These are phyloP conservation scores for Fusarium paranaense DNA, from an alignment of 2,329 filamentous ascomycete genomes.

Conservation along the genomic window DNA sequence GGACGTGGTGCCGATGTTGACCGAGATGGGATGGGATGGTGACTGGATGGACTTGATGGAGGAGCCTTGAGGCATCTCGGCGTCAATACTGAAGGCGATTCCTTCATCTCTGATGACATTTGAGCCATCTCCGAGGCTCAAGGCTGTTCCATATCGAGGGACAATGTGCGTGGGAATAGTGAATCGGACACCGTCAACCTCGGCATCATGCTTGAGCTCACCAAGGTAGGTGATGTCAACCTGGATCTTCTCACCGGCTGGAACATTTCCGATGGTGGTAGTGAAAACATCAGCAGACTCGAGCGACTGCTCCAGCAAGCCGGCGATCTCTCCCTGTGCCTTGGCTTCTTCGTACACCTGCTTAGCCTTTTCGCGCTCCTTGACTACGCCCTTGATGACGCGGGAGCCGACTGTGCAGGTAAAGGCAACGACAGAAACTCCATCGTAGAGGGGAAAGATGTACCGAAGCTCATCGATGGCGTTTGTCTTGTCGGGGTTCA, in stretches of 20 bases:
- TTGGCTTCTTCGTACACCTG: conserved; percentile 70
- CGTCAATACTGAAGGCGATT: conserved; percentile 50
- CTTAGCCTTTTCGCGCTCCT: conserved; percentile 72
- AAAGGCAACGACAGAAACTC: conserved; percentile 76
- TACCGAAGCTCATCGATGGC: conserved; percentile 66
- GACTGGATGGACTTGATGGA: conserved; percentile 73
- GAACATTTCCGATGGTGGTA: conserved; percentile 76
- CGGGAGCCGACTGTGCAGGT: conserved; percentile 71
- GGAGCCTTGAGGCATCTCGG: conserved; percentile 62
- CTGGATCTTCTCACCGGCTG: conserved; percentile 64
- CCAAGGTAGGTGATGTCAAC: conserved; percentile 75
- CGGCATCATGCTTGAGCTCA: conserved; percentile 78
- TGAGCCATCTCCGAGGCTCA: conserved; percentile 5
- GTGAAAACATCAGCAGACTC: conserved; percentile 74
- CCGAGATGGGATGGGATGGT: conserved; percentile 74
- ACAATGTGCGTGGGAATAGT: conserved; percentile 76
- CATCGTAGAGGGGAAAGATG: conserved; percentile 78
- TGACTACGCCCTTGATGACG: conserved; percentile 72
- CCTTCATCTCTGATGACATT: conserved; percentile 20
- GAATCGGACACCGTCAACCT: conserved; percentile 74
- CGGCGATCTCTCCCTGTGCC: conserved; percentile 69
- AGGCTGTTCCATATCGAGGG: conserved; percentile 68
- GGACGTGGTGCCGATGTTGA: conserved; percentile 69
- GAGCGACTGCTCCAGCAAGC: conserved; percentile 71
- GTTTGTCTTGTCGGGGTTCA: conserved; percentile 60